These are phyloP conservation scores for Tetrahymena elliotti DNA, from an alignment of 73 alveolate genomes.

Conservation along the genomic window DNA sequence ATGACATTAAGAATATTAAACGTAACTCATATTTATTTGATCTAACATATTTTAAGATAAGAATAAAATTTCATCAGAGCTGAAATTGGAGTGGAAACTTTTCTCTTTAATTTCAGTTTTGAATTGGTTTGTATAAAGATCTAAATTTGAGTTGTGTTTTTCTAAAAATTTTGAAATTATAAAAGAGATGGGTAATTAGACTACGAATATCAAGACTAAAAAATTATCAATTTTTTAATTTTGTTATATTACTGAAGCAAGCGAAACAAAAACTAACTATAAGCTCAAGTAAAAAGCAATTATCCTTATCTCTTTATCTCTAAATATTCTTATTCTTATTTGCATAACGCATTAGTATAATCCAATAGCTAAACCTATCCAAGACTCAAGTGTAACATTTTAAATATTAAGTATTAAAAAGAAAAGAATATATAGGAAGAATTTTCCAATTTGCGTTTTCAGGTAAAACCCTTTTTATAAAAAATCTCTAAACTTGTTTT, in stretches of 20 bases:
- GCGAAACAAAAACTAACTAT: not conserved
- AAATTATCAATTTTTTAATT: not conserved
- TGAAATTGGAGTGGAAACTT: not conserved
- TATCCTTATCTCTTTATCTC: not conserved
- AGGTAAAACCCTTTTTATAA: not conserved
- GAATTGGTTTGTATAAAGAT: not conserved
- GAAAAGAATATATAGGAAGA: not conserved
- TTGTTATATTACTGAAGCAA: not conserved
- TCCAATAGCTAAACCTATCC: not conserved
- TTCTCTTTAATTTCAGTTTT: not conserved
- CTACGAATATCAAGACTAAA: not conserved
- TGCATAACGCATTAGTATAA: not conserved
- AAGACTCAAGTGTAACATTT: not conserved
- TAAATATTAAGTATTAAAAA: not conserved
- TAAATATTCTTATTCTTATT: not conserved
- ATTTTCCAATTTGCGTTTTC: not conserved
- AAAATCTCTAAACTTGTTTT: not conserved
- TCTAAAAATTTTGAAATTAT: not conserved
- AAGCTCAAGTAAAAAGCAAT: not conserved
- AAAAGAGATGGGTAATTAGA: not conserved
- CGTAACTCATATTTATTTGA: not conserved
- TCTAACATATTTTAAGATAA: not conserved
- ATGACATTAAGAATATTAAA: not conserved
- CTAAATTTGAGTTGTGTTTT: not conserved
- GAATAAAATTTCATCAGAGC: not conserved